A percentile compares a stretch with the other conserved stretches of the same genome.
These are phyloP conservation scores for Uronychia setigera DNA, from an alignment of 73 alveolate genomes.

Conservation along the genomic window DNA sequence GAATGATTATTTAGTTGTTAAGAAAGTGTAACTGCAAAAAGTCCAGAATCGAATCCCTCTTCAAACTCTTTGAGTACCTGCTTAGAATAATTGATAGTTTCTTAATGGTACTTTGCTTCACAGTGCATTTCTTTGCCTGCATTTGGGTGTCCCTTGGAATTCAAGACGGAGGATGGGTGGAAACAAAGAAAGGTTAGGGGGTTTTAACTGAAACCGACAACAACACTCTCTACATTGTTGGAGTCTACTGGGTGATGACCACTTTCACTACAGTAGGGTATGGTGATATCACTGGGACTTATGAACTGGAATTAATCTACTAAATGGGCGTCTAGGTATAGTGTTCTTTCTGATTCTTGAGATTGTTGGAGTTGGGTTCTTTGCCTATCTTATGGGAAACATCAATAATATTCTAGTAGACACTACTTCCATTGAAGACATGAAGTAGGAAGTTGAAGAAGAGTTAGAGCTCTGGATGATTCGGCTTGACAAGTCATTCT, in stretches of 20 bases:
- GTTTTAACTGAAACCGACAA: neutral
- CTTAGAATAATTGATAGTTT: constrained; percentile 5
- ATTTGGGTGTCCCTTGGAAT: constrained; percentile 43
- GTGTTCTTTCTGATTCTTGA: neutral
- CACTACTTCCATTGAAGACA: constrained; percentile 19
- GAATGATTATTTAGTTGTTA: neutral
- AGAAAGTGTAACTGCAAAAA: neutral
- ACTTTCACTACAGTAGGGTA: constrained; percentile 66
- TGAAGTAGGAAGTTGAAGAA: constrained; percentile 26
- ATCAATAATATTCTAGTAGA: constrained; percentile 28
- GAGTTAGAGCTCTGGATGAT: constrained; percentile 46
- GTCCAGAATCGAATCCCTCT: constrained; percentile 11
- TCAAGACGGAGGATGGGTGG: constrained; percentile 27
- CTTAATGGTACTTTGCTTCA: constrained; percentile 17
- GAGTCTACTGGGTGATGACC: constrained; percentile 59
- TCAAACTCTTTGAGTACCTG: neutral
- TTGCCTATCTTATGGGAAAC: constrained; percentile 56
- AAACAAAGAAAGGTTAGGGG: neutral
- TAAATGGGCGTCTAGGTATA: constrained; percentile 37
- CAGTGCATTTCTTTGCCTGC: constrained; percentile 50
- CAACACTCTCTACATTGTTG: constrained; percentile 31
- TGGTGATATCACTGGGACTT: constrained; percentile 56
- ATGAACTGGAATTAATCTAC: constrained; percentile 27
- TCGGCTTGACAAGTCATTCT: constrained; percentile 23
- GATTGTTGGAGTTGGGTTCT: constrained; percentile 57